Base-by-base conservation (phyloP, 169 alveolate genomes). In the Plasmodium chabaudi region DNA sequence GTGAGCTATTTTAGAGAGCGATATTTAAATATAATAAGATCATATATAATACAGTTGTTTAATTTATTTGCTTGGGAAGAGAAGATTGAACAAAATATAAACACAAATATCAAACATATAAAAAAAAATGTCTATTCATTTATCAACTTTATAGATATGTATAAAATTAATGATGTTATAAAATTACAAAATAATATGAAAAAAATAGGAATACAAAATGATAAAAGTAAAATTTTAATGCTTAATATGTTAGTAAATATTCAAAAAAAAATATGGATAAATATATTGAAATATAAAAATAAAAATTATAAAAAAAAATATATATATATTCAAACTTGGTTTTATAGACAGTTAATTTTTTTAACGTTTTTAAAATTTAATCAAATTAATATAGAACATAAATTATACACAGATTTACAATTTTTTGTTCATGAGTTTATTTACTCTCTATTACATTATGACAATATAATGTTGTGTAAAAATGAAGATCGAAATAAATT, bases 51-150 rank as follows among this genome's bases (percentile, higher is more conserved):
- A 10, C 89, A 79, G 57, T 59, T 79, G 17, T 79, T 65, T 60
- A 79, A 79, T 57, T 60, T 79, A 25, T 79, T 79, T 69, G 9
- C 47, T 13, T 79, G 89, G 89, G 67, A 65, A 79, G 46, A 25
- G n/a, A 53, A 25, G 2, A 9, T 79, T 12, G 74, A 79, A 53
- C 51, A 79, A 55, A 79, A 60, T 60, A 67, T 51, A 9, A 44
- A 67, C 0, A 47, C 39, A n/a, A 64, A 27, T 55, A 25, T 79
- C 5, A 10, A 67, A 17, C 19, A 67, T 19, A 46, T 79, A 65
- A 53, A 55, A 10, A 79, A 46, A 53, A 65, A 79, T 79, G 47
- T 79, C 23, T 46, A 65, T 23, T 17, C 39, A 15, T 65, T 79
- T 44, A 79, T 57, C 15, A 53, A 79, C 1, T 13, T 23, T 1